A percentile compares a stretch with the other conserved stretches of the same genome.
These are phyloP conservation scores for Globisporangium irregulare DNA, from an alignment of 352 stramenopile species.

Conservation along the genomic window DNA sequence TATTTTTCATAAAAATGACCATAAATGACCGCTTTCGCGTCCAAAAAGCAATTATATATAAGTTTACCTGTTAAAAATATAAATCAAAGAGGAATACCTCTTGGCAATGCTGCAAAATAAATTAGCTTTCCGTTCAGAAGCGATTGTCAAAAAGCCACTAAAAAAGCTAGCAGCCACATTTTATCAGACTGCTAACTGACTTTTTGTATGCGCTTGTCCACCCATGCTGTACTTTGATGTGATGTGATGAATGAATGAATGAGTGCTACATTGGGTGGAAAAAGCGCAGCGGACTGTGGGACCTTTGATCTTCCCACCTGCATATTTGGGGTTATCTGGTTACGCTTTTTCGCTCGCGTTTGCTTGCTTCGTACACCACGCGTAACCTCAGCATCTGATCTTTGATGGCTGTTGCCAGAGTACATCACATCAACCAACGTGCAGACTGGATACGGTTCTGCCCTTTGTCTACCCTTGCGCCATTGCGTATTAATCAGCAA, in stretches of 20 bases:
- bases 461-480: background rate
- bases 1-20: background rate
- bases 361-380: background rate
- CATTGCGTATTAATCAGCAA: background rate
- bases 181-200: background rate
- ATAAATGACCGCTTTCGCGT: constrained; percentile 3
- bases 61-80: background rate
- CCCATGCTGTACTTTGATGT: background rate
- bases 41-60: background rate
- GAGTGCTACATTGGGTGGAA: background rate
- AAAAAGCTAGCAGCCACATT: background rate
- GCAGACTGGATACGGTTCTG: background rate
- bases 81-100: background rate
- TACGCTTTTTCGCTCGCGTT: background rate
- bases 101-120: background rate
- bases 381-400: background rate
- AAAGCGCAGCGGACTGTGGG: background rate
- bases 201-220: background rate
- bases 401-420: background rate
- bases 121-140: background rate
- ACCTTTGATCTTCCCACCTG: background rate
- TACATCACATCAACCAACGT: background rate
- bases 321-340: background rate
- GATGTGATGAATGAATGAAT: no score
- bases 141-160: background rate